Evolutionary conservation across 129 eudicot species (phyloP), one percentile per base, ranked within the genome.

Genomic region (Helianthus tuberosus): DNA sequence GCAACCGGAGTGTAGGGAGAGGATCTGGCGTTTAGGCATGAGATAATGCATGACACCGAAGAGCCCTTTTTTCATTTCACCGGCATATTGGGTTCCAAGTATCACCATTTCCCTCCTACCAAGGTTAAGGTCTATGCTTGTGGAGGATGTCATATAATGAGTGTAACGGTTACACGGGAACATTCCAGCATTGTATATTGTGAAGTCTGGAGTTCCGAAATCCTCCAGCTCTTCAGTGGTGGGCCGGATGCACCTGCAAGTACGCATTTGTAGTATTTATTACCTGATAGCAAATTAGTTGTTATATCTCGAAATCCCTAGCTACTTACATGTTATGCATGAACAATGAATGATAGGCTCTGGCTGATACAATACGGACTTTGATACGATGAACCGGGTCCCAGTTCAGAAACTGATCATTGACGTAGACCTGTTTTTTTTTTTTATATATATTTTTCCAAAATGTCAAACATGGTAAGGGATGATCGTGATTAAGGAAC

Each of bases 51-150:
- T 94, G 11, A 90, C 88, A 83, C 97, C 79, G 82, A 94, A 94
- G 32, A 94, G 96, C 32, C 98, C 98, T 79, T 94, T 94, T 89
- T 94, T 94, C 98, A 94, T 94, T 77, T 94, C 98, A 83, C 98
- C 97, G 69, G 99, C 99, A 67, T 91, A 94, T 41, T 91, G 99
- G 12, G 99, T 94, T 83, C 99, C 99, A 72, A 94, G 93, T 86
- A 94, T 94, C 72, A 94, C 96, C 99, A 94, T 94, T 80, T 94
- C 99, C 52, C 85, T 69, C 68, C 97, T 91, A 71, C 76, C 93
- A 39, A 94, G 94, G 47, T 94, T 94, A 58, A 91, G 61, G 71
- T 94, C 99, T 81, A 94, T 86, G 96, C 99, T 94, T 77, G 99
- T 94, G 29, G 99, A 94, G 8, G 99, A 94, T 58, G 99, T 91